phyloP scores from a whole-genome alignment of 305 asterid genomes.

The Fraxinus greggii region DNA sequence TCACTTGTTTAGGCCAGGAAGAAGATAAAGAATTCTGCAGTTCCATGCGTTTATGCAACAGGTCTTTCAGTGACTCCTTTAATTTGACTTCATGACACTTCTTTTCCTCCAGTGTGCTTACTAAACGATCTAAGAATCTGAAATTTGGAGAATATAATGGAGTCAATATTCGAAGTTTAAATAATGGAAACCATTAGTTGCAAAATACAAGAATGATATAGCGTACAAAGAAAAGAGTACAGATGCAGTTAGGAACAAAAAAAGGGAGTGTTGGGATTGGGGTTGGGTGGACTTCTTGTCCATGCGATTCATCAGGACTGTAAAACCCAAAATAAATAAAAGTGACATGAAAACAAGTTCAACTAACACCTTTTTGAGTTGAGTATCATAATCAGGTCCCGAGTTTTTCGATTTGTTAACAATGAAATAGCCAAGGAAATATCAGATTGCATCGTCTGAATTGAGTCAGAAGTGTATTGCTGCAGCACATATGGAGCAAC shows the following conservation, averaged over 20 bases:
- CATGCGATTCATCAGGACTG: background rate
- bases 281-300: background rate
- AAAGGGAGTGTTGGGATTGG: background rate
- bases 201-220: background rate
- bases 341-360: background rate
- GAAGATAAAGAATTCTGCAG: slow-evolving; percentile 90
- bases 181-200: background rate
- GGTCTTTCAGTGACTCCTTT: slow-evolving; percentile 77
- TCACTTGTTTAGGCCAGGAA: slow-evolving; percentile 96
- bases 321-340: background rate
- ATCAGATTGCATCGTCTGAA: slow-evolving; percentile 70
- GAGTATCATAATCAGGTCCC: slow-evolving; percentile 91
- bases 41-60: slow-evolving; percentile 70
- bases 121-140: slow-evolving; percentile 93
- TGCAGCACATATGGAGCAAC: slow-evolving; percentile 91
- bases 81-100: slow-evolving; percentile 80
- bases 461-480: slow-evolving; percentile 68
- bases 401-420: slow-evolving; percentile 80
- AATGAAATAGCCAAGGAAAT: slow-evolving; percentile 68
- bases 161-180: slow-evolving; percentile 6
- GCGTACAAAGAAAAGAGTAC: background rate
- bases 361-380: slow-evolving; percentile 77
- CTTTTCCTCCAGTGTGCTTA: slow-evolving; percentile 87
- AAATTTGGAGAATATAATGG: slow-evolving; percentile 27
- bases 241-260: background rate